Conservation (phyloP, 768 basidiomycete species). For the Cystobasidium ongulense region DNA sequence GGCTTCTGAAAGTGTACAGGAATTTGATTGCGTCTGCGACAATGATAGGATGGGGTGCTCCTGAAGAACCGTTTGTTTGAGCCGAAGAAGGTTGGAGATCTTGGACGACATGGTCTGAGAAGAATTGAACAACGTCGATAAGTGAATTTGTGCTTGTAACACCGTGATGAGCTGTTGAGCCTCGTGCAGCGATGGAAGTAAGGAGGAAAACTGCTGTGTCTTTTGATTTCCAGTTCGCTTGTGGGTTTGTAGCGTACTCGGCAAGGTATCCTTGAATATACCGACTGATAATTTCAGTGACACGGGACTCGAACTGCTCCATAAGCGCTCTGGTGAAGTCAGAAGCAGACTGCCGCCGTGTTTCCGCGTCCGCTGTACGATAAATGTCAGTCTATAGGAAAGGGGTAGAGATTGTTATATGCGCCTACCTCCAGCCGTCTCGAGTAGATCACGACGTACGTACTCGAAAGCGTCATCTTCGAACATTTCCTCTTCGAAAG, state of each 20-base stretch:
- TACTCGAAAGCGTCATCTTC: conserved; percentile 96
- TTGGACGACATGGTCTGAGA: conserved; percentile 78
- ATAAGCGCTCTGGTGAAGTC: conserved; percentile 92
- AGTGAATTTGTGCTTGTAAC: conserved; percentile 87
- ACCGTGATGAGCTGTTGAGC: conserved; percentile 81
- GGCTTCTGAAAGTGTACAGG: conserved; percentile 83
- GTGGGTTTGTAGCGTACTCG: conserved; percentile 54
- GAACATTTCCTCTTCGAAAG: conserved; percentile 87
- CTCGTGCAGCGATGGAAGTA: conserved; percentile 84
- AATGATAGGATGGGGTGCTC: conserved; percentile 63
- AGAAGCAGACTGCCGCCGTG: conserved; percentile 82
- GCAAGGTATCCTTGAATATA: conserved; percentile 65
- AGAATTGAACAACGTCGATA: conserved; percentile 90
- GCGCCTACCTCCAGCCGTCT: conserved; percentile 51
- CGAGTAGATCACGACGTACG: conserved; percentile 73
- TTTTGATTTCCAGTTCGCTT: conserved; percentile 77
- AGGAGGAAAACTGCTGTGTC: conserved; percentile 87
- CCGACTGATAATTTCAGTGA: conserved; percentile 76
- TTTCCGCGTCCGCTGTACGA: conserved; percentile 58
- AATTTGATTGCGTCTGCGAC: conserved; percentile 95
- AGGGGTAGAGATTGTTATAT: not conserved
- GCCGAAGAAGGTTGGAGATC: conserved; percentile 63
- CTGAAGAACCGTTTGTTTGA: conserved; percentile 47
- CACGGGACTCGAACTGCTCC: conserved; percentile 63
- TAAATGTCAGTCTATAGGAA: not conserved